These are phyloP conservation scores for Lepidium campestre DNA, from an alignment of 441 rosid genomes.

Conservation along the genomic window DNA sequence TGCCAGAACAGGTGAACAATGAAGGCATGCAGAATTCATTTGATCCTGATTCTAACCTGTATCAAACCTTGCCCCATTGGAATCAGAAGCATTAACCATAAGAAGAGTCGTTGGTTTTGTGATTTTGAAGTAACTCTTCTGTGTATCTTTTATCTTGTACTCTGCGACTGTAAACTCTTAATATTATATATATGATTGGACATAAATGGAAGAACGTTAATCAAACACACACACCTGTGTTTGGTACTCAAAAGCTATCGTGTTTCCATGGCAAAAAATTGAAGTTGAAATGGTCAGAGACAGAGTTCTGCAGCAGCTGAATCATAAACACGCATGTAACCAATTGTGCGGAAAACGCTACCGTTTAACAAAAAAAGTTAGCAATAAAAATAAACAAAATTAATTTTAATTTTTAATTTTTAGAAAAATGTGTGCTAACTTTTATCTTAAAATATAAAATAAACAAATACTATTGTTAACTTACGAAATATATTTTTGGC, in stretches of 20 bases:
- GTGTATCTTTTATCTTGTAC: not conserved
- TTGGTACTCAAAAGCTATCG: not conserved
- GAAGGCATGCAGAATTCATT: conserved; percentile 15
- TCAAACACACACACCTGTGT: not conserved
- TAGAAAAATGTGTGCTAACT: no score
- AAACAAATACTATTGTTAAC: no score
- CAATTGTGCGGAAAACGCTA: no score
- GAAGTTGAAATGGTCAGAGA: not conserved
- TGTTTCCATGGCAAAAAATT: not conserved
- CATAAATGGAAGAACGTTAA: not conserved
- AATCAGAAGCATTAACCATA: conserved; percentile 18
- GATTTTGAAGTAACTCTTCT: not conserved
- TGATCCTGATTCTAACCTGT: conserved; percentile 11
- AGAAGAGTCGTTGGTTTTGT: conserved; percentile 7
- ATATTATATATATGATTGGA: conserved; percentile 10
- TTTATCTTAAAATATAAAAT: no score
- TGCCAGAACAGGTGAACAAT: conserved; percentile 6
- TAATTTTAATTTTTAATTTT: no score
- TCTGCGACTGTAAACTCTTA: not conserved
- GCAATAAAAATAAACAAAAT: no score
- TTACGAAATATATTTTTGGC: no score
- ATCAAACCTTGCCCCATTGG: conserved; percentile 24
- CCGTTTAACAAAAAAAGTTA: no score
- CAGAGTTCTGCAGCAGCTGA: not conserved
- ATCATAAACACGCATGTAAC: no score